Evolutionary conservation across 352 stramenopile genomes (phyloP).

Genomic region (Phytophthora pini): DNA sequence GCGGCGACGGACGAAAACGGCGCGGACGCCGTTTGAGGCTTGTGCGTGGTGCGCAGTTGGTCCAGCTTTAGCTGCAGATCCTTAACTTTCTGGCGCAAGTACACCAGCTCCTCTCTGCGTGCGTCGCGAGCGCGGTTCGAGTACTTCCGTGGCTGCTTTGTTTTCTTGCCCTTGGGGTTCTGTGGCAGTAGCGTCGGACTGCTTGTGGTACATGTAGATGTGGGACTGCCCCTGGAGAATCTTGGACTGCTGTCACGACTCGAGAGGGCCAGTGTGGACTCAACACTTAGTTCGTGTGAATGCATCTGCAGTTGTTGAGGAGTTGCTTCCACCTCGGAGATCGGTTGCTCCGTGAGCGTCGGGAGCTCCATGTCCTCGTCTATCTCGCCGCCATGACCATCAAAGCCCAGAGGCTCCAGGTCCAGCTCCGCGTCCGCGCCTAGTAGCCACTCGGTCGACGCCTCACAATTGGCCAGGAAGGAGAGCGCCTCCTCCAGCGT

Average conservation of each 20-base stretch:
- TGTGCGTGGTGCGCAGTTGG: constrained; percentile 29
- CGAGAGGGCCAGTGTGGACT: neutral
- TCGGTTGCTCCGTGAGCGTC: constrained; percentile 30
- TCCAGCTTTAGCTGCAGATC: constrained; percentile 44
- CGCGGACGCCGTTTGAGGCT: constrained; percentile 32
- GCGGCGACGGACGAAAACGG: constrained; percentile 39
- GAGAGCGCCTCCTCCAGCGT: constrained; percentile 48
- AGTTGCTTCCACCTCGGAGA: neutral
- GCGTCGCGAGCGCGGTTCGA: constrained; percentile 43
- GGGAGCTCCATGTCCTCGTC: constrained; percentile 30
- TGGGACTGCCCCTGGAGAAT: constrained; percentile 9
- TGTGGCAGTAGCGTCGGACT: constrained; percentile 9
- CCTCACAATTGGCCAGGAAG: constrained; percentile 50
- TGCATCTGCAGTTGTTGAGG: neutral
- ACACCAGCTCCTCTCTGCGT: constrained; percentile 41
- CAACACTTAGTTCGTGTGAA: neutral
- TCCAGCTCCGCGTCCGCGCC: constrained; percentile 23
- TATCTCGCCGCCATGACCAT: constrained; percentile 3
- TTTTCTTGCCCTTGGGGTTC: constrained; percentile 23
- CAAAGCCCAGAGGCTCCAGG: constrained; percentile 12
- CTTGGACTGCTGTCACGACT: neutral
- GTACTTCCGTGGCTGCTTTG: constrained; percentile 36
- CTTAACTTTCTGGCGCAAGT: constrained; percentile 45
- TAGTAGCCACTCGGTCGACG: constrained; percentile 40
- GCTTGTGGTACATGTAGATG: constrained; percentile 9